Evolutionary conservation across 139 green algal genomes (phyloP), one percentile per base, ranked within the genome.

Genomic region (Micractinium sp.): DNA sequence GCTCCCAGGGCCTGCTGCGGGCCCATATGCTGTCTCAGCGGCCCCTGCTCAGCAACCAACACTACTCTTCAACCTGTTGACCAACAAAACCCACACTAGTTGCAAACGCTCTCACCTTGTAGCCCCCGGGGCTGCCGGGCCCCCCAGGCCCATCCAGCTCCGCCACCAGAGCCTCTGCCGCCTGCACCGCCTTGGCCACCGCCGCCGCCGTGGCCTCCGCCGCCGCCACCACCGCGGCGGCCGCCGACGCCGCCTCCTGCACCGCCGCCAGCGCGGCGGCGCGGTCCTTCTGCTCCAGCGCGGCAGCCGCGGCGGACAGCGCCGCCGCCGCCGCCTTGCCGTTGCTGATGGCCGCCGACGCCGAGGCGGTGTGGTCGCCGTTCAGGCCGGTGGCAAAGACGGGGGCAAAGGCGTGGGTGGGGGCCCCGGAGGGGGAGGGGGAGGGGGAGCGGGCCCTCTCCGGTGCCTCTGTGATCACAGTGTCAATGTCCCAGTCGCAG

Each of bases 151-250:
- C 75, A n/a, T 56, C 36, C 31, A 85, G 81, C 81, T 85, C 81
- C 14, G 56, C 81, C 53, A 85, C 81, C 53, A 85, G 41, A 2
- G 56, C 56, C 56, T 85, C 81, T 16, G 81, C 81, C 22, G 81
- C 81, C 29, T 33, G 22, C 81, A 85, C 81, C 31, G 81, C 81
- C 56, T 74, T 33, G 13, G 31, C n/a, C 81, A 85, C 81, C 81
- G 81, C 81, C 22, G 56, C 81, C 2, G 81, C 81, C 15, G 81
- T 63, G 27, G 81, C 81, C 81, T 73, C 81, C 2, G 79, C 79
- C 5, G 81, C 81, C 22, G 81, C 81, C 53, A 85, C 81, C 53
- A 85, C 81, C 13, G 81, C 81, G 9, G 63, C 31, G 3, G 81
- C 81, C 2, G 81, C 81, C 3, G 56, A 31, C 9, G 81, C 66